A percentile compares a stretch with the other conserved stretches of the same genome.
phyloP scores from a whole-genome alignment of 805 yeast species.

The Ogataea methanolica region DNA sequence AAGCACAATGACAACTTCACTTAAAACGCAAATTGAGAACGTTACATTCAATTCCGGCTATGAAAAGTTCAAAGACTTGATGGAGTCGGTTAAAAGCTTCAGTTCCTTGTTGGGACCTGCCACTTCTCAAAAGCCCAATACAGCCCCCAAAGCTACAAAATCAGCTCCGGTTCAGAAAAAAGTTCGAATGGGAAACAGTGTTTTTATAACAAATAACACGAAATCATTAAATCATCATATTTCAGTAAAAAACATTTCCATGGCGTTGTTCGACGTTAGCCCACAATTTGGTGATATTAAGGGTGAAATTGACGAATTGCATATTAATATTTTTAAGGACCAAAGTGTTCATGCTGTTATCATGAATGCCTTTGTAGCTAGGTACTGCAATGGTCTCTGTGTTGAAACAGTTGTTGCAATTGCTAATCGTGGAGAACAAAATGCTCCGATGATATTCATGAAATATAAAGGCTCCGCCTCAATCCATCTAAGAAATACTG shows the following conservation, averaged over 20 bases:
- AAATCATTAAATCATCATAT: slow-evolving; percentile 13
- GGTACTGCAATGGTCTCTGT: slow-evolving; percentile 2
- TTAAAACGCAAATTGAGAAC: slow-evolving; percentile 15
- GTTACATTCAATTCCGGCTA: slow-evolving; percentile 27
- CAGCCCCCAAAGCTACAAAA: background rate
- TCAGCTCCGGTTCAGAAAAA: slow-evolving; percentile 6
- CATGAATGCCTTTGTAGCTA: slow-evolving; percentile 6
- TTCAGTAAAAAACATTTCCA: slow-evolving; percentile 9
- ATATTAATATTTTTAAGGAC: slow-evolving; percentile 14
- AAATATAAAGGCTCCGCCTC: slow-evolving; percentile 35
- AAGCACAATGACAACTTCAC: slow-evolving; percentile 12
- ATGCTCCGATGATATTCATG: slow-evolving; percentile 37
- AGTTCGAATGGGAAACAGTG: slow-evolving; percentile 23
- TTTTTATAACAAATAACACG: slow-evolving; percentile 13
- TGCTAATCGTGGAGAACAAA: slow-evolving; percentile 30
- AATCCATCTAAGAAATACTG: slow-evolving; percentile 42
- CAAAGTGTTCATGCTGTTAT: slow-evolving; percentile 9
- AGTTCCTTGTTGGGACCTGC: background rate
- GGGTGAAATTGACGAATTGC: slow-evolving; percentile 14
- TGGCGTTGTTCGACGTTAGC: slow-evolving; percentile 18
- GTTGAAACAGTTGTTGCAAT: slow-evolving; percentile 29
- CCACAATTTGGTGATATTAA: slow-evolving; percentile 31
- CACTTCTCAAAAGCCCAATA: background rate
- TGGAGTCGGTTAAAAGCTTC: slow-evolving; percentile 11
- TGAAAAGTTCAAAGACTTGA: slow-evolving; percentile 25